phyloP scores from a whole-genome alignment of 2,329 filamentous ascomycete genomes.

The Arthrobotrys musiformis region DNA sequence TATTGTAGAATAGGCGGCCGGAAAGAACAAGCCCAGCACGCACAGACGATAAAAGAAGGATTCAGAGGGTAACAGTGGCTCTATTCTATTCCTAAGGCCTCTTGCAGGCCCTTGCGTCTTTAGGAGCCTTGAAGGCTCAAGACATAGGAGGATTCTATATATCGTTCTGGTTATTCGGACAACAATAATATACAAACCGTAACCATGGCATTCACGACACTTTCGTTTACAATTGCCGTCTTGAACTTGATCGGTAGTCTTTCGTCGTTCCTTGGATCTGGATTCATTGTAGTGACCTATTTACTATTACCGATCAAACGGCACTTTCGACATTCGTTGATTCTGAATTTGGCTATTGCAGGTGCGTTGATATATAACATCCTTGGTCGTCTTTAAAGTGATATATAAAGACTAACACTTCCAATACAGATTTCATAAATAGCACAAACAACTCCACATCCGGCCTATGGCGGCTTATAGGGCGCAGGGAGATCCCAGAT shows the following conservation, averaged over 20 bases:
- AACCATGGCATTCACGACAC: slow-evolving; percentile 38
- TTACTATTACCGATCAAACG: slow-evolving; percentile 51
- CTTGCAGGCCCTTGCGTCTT: neutral
- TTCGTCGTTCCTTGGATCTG: slow-evolving; percentile 45
- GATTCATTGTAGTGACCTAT: slow-evolving; percentile 53
- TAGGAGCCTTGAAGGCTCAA: neutral
- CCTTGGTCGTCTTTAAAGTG: neutral
- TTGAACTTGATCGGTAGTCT: slow-evolving; percentile 52
- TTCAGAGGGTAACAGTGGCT: neutral
- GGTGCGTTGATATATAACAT: slow-evolving; percentile 15
- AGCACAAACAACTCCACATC: slow-evolving; percentile 64
- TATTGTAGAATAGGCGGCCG: neutral
- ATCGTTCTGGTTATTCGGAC: neutral
- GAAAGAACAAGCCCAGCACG: neutral
- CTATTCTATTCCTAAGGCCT: slow-evolving; percentile 9
- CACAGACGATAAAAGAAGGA: neutral
- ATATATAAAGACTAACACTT: neutral
- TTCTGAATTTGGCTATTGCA: slow-evolving; percentile 53
- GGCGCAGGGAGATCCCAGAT: slow-evolving; percentile 58
- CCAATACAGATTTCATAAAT: slow-evolving; percentile 63
- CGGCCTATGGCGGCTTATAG: slow-evolving; percentile 61
- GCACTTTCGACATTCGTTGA: slow-evolving; percentile 55
- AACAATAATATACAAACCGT: neutral
- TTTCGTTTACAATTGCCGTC: slow-evolving; percentile 37
- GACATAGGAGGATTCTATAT: slow-evolving; percentile 4